Evolutionary conservation across 176 grass and related monocot species (phyloP), one percentile per base, ranked within the genome.

Genomic region (Raddia distichophylla): DNA sequence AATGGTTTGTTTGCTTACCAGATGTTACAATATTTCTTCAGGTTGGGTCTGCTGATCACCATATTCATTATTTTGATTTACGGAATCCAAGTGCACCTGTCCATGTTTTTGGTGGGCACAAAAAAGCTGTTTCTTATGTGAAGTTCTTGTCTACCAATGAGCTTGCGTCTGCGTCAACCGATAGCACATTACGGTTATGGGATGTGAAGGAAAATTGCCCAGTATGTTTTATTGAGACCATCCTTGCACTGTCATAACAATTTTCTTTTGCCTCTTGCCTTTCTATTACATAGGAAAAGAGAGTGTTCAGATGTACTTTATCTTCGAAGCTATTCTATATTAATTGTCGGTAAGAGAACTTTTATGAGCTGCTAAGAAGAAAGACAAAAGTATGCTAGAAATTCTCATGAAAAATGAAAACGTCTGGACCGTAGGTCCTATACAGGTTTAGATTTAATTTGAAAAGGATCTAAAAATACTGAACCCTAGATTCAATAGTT

Each of bases 41-140:
- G 97, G 89, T 95, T 7, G 97, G 97, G 18, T 96, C 97, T 65
- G 97, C 93, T 64, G 97, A 99, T 87, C 97, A 99, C 89, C 75
- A 92, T 83, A 96, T 99, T 78, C 97, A 99, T 82, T 99, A 99
- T 90, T 99, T 91, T 90, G 97, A 99, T 91, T 86, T 99, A 84
- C 90, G 91, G 79, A 93, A 96, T 74, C 85, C 93, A 55, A 93
- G 93, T 74, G 49, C 75, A 19, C 93, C 97, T 55, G 79, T 99
- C 18, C 80, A 93, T 91, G 55, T 93, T 80, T 99, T 93, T 56
- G 90, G 83, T 73, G 97, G 97, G 42, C 97, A 99, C 60, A 95
- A 87, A 81, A 99, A 99, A 81, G 89, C 97, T 83, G 97, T 99
- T 77, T 99, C 97, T 0, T 99, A 99, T 90, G 97, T 99, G 47